These are phyloP conservation scores for Botrytis cinerea DNA, from an alignment of 2,329 filamentous ascomycete species.

Conservation along the genomic window DNA sequence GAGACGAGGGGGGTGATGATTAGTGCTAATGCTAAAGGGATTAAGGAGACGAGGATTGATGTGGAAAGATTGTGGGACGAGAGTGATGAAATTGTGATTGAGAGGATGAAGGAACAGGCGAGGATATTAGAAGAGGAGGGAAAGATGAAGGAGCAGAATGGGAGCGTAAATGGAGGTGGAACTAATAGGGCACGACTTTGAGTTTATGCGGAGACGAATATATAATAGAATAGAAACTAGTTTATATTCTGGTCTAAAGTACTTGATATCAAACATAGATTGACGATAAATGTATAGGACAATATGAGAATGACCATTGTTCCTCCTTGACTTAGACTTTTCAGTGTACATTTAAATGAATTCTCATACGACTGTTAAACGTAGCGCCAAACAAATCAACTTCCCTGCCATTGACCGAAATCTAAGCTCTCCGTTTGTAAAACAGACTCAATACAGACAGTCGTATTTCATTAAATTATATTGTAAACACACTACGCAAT, in stretches of 20 bases:
- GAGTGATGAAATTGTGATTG: constrained; percentile 48
- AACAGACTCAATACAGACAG: not conserved
- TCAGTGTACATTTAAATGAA: not conserved
- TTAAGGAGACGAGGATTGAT: constrained; percentile 51
- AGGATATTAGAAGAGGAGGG: constrained; percentile 25
- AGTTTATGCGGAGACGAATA: constrained; percentile 21
- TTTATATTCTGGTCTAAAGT: not conserved
- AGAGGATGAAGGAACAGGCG: constrained; percentile 43
- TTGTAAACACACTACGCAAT: constrained; percentile 1
- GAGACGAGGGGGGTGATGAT: constrained; percentile 49
- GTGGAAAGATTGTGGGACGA: constrained; percentile 49
- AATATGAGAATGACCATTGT: not conserved
- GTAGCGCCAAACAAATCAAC: not conserved
- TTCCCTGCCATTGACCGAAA: not conserved
- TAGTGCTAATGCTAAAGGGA: constrained; percentile 54
- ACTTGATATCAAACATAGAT: not conserved
- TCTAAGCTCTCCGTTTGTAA: not conserved
- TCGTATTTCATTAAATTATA: constrained; percentile 9
- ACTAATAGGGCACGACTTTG: constrained; percentile 41
- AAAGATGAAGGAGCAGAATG: not conserved
- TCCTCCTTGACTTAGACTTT: too few relatives aligned
- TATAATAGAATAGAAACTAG: not conserved
- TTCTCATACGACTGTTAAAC: not conserved
- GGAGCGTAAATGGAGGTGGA: constrained; percentile 34
- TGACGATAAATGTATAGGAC: not conserved